Evolutionary conservation across 2,329 filamentous ascomycete genomes (phyloP).

Genomic region (Pseudogymnoascus sp.): DNA sequence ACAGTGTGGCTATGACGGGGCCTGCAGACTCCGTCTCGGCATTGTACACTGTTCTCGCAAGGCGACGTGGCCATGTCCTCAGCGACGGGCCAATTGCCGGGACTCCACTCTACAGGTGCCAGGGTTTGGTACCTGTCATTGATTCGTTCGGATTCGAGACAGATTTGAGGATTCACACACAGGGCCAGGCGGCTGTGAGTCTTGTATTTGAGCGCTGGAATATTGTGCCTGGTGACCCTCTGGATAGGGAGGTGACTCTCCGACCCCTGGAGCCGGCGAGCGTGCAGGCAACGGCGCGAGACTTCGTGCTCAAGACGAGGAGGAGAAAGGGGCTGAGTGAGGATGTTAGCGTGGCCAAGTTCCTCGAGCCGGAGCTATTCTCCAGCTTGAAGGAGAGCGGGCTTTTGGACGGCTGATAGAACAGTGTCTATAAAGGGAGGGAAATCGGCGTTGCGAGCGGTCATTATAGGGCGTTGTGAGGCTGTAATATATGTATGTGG

Average conservation of each 20-base stretch:
- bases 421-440: constrained; percentile 1
- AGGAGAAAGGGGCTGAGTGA: constrained; percentile 89
- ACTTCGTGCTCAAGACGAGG: constrained; percentile 95
- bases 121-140: constrained; percentile 87
- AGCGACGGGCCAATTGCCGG: constrained; percentile 91
- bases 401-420: constrained; percentile 56
- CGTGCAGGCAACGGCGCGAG: constrained; percentile 81
- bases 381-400: constrained; percentile 81
- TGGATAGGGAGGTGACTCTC: constrained; percentile 78
- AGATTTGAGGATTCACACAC: constrained; percentile 89
- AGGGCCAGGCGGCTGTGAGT: constrained; percentile 82
- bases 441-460: constrained; percentile 7
- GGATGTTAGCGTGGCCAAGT: constrained; percentile 92
- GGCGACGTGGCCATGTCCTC: constrained; percentile 83
- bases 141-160: constrained; percentile 98
- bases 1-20: constrained; percentile 85
- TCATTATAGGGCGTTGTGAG: constrained; percentile 7
- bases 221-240: constrained; percentile 88
- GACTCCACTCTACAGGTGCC: constrained; percentile 86
- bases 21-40: constrained; percentile 81
- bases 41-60: constrained; percentile 84
- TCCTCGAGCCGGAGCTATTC: constrained; percentile 91
- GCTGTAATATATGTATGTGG: constrained; percentile 6
- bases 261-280: constrained; percentile 79
- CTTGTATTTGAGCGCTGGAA: constrained; percentile 95